phyloP scores from a whole-genome alignment of 768 basidiomycete genomes.

The Trametes cingulata region DNA sequence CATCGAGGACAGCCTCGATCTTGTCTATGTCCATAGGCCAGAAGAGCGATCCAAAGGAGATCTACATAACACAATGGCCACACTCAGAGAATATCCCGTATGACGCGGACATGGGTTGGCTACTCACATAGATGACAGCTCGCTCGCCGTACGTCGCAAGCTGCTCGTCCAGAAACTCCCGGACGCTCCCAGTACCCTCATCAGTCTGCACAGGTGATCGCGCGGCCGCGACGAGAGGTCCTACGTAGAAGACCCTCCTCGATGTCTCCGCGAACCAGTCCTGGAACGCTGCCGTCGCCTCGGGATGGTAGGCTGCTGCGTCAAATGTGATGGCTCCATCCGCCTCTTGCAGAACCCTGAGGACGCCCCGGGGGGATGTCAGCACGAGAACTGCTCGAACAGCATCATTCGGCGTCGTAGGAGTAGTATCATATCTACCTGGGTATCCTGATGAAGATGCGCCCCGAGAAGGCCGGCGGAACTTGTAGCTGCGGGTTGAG shows the following conservation, averaged over 20 bases:
- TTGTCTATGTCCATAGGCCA: constrained; percentile 22
- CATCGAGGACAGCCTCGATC: constrained; percentile 20
- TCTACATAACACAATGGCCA: constrained; percentile 2
- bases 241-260: constrained; percentile 13
- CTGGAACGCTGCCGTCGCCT: neutral
- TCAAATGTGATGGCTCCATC: neutral
- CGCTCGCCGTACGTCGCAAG: constrained; percentile 15
- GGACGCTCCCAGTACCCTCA: constrained; percentile 2
- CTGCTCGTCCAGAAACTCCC: constrained; percentile 17
- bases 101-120: neutral
- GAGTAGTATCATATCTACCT: neutral
- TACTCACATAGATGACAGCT: constrained; percentile 25
- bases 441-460: neutral
- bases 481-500: neutral
- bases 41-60: constrained; percentile 26
- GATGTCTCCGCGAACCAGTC: constrained; percentile 2
- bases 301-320: constrained; percentile 8
- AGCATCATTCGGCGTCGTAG: too few relatives aligned
- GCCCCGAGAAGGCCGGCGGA: neutral
- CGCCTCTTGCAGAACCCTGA: neutral
- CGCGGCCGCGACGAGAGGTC: constrained; percentile 11
- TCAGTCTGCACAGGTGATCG: neutral
- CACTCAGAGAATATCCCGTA: too few relatives aligned
- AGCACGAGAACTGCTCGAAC: too few relatives aligned
- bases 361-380: too few relatives aligned